A percentile compares a stretch with the other conserved stretches of the same genome.
These are phyloP conservation scores for Pichia sp. DNA, from an alignment of 1,139 yeast species.

Conservation along the genomic window DNA sequence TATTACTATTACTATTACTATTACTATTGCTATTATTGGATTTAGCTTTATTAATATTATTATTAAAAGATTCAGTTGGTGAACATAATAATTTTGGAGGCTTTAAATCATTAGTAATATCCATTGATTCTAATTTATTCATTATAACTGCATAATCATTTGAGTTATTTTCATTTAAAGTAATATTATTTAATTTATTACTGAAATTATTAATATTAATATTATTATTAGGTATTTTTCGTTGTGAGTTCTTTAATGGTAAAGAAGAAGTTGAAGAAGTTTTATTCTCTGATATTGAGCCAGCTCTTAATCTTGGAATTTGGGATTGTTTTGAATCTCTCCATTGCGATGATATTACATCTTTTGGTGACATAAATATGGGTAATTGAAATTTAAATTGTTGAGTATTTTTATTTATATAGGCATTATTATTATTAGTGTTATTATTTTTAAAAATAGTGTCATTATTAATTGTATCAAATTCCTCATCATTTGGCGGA, in stretches of 20 bases:
- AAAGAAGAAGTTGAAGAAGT: background rate
- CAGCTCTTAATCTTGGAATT: too few species aligned
- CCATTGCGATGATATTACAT: slow-evolving; percentile 3
- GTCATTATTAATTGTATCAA: background rate
- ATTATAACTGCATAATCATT: slow-evolving; percentile 5
- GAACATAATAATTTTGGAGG: background rate
- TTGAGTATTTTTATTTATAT: too few species aligned
- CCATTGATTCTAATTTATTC: slow-evolving; percentile 2
- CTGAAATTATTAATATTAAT: too few species aligned
- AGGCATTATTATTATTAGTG: too few species aligned
- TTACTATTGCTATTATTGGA: too few species aligned
- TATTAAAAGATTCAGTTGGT: background rate
- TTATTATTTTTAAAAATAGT: too few species aligned
- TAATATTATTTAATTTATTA: background rate
- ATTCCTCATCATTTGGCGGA: background rate
- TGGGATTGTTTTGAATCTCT: too few species aligned
- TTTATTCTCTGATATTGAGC: background rate
- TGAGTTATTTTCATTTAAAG: too few species aligned
- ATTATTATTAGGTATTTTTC: too few species aligned
- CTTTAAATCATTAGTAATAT: background rate
- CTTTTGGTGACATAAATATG: slow-evolving; percentile 13
- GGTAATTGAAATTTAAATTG: slow-evolving; percentile 15
- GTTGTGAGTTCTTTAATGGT: too few species aligned
- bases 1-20: too few species aligned
- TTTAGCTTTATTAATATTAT: too few species aligned